These are phyloP conservation scores for Ceratocystis cacaofunesta DNA, from an alignment of 2,329 filamentous ascomycete species.

Conservation along the genomic window DNA sequence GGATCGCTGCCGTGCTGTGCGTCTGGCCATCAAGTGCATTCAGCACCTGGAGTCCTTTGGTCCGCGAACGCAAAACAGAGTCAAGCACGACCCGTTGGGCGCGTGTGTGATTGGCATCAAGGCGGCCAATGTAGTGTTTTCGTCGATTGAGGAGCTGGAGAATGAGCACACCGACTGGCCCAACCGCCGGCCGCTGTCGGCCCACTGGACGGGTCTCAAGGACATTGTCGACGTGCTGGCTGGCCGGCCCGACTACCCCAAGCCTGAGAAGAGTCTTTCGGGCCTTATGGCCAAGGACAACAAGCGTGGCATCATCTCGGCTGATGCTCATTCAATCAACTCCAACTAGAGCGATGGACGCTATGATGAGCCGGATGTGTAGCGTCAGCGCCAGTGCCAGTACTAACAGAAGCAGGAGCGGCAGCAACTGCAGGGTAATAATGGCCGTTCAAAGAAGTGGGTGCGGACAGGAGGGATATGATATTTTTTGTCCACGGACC, in stretches of 20 bases:
- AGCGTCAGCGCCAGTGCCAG: not conserved
- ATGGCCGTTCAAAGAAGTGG: not conserved
- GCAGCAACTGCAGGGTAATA: not conserved
- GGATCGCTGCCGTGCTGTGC: conserved; percentile 84
- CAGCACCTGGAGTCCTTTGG: conserved; percentile 74
- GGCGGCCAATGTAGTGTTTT: conserved; percentile 80
- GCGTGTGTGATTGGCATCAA: conserved; percentile 81
- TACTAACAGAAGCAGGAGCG: not conserved
- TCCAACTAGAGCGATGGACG: conserved; percentile 13
- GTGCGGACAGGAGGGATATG: not conserved
- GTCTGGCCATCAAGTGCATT: conserved; percentile 86
- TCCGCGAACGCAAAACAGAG: conserved; percentile 47
- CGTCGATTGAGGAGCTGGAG: conserved; percentile 66
- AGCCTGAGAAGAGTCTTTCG: conserved; percentile 35
- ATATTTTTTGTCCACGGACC: not conserved
- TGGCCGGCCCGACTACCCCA: conserved; percentile 45
- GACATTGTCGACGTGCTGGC: conserved; percentile 71
- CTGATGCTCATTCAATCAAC: conserved; percentile 11
- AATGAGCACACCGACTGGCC: conserved; percentile 82
- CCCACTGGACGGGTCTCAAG: conserved; percentile 75
- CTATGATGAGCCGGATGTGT: not conserved
- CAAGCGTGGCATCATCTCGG: conserved; percentile 34
- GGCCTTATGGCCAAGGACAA: conserved; percentile 44
- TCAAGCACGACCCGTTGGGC: conserved; percentile 59
- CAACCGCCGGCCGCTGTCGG: conserved; percentile 66